A percentile compares a stretch with the other conserved stretches of the same genome.
phyloP scores from a whole-genome alignment of 805 yeast genomes.

The Saccharomycopsis fibuligera region DNA sequence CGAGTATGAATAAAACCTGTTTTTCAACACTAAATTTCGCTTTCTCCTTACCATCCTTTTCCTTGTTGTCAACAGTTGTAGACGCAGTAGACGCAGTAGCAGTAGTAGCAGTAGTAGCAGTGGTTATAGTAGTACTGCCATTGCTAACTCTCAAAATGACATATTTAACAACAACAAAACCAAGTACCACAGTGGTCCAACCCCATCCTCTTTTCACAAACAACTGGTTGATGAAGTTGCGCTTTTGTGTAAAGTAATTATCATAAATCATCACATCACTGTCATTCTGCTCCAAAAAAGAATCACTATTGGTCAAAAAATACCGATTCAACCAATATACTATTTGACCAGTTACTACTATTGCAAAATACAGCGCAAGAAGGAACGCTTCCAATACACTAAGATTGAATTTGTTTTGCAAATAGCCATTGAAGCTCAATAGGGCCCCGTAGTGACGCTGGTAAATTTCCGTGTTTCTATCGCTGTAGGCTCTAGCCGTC shows the following conservation, averaged over 20 bases:
- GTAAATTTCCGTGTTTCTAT: neutral
- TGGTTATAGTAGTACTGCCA: neutral
- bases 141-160: too few relatives aligned
- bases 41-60: too few relatives aligned
- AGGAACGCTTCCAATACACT: constrained; percentile 4
- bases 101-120: neutral
- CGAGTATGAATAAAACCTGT: constrained; percentile 26
- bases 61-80: too few relatives aligned
- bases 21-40: too few relatives aligned
- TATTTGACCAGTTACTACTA: constrained; percentile 14
- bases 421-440: neutral
- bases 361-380: neutral
- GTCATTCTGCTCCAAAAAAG: neutral
- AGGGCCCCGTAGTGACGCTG: neutral
- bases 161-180: constrained; percentile 20
- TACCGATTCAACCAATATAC: constrained; percentile 7
- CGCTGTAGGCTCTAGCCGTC: too few relatives aligned
- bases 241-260: constrained; percentile 43
- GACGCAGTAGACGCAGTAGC: neutral
- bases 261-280: neutral
- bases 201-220: constrained; percentile 92
- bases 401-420: neutral
- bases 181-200: constrained; percentile 61
- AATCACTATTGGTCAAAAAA: neutral
- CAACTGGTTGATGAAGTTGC: constrained; percentile 59